Evolutionary conservation across 352 stramenopile genomes (phyloP).

Genomic region (Globisporangium megalacanthum): DNA sequence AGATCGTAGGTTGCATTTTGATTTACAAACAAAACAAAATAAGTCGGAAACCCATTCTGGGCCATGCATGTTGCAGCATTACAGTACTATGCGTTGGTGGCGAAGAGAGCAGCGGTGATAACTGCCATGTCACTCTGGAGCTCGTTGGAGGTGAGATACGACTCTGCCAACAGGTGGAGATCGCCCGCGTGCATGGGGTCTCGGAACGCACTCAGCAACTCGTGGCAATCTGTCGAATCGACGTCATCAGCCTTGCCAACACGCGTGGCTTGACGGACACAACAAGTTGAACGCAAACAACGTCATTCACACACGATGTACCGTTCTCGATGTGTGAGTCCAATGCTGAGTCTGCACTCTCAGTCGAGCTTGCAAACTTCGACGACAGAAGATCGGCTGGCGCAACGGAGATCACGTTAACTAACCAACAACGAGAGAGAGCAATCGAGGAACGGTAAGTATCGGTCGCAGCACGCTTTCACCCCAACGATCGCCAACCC

Average conservation of each 20-base stretch:
- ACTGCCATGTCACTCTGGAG: conserved; percentile 5
- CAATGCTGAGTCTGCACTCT: conserved; percentile 1
- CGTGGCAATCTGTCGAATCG: not conserved
- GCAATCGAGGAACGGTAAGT: too few relatives aligned
- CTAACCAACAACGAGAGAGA: not conserved
- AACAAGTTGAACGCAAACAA: too few relatives aligned
- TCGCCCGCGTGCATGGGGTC: not conserved
- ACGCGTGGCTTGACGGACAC: not conserved
- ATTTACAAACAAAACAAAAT: too few relatives aligned
- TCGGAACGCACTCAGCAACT: not conserved
- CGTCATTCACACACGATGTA: not conserved
- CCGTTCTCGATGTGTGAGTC: conserved; percentile 3
- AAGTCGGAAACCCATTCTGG: too few relatives aligned
- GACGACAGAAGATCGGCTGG: conserved; percentile 4
- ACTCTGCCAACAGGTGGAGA: not conserved
- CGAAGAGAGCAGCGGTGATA: conserved; percentile 7
- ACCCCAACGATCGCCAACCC: not conserved
- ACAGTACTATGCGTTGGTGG: not conserved
- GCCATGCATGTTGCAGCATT: too few relatives aligned
- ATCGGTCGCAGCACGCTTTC: too few relatives aligned
- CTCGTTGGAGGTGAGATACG: conserved; percentile 6
- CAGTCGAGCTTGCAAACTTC: not conserved
- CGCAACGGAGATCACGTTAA: conserved; percentile 3
- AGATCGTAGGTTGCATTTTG: too few relatives aligned
- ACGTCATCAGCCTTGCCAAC: not conserved